Evolutionary conservation across 2,329 filamentous ascomycete genomes (phyloP).

Genomic region (Meredithiella fracta): DNA sequence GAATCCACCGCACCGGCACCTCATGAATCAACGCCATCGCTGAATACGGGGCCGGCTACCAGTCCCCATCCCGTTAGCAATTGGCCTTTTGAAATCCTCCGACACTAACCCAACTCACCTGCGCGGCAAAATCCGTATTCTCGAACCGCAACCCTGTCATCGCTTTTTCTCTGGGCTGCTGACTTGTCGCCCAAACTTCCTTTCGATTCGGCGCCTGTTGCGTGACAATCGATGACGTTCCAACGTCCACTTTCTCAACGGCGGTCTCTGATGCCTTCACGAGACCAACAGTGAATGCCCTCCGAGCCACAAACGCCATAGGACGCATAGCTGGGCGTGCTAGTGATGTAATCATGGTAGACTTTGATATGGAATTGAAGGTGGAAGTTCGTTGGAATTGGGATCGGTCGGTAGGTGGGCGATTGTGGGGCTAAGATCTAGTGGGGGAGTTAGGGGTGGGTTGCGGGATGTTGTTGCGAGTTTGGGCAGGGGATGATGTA

Average conservation of each 20-base stretch:
- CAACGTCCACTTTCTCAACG: neutral
- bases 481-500: neutral
- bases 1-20: conserved; percentile 84
- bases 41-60: conserved; percentile 67
- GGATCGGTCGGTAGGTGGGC: no score
- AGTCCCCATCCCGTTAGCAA: neutral
- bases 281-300: neutral
- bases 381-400: no score
- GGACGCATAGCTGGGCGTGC: neutral
- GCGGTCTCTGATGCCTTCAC: conserved; percentile 12
- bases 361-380: no score
- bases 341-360: no score
- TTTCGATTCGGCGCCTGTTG: conserved; percentile 73
- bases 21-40: conserved; percentile 94
- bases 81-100: neutral
- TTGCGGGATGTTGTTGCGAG: neutral
- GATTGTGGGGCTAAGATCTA: neutral
- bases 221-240: conserved; percentile 18
- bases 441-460: neutral
- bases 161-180: conserved; percentile 61
- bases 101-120: conserved; percentile 42
- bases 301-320: neutral
- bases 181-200: conserved; percentile 69
- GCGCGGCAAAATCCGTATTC: conserved; percentile 82
- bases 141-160: conserved; percentile 95